phyloP scores from a whole-genome alignment of 345 rosid species.

The Eucalyptus brandiana region DNA sequence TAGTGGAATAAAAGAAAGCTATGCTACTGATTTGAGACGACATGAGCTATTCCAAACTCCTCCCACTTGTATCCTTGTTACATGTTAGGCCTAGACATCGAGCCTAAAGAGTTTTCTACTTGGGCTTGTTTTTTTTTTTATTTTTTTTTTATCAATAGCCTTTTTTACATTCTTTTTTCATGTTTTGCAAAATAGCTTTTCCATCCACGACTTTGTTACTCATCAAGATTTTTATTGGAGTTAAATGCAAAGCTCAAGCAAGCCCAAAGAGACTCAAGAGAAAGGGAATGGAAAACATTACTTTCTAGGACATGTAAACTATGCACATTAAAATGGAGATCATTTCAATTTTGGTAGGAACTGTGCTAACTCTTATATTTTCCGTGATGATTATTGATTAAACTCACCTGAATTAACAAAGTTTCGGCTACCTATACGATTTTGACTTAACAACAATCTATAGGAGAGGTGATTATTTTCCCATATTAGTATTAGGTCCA shows the following conservation, averaged over 20 bases:
- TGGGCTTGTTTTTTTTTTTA: neutral
- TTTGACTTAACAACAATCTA: neutral
- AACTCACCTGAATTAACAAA: neutral
- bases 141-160: neutral
- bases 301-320: neutral
- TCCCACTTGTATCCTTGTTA: neutral
- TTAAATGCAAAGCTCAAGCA: neutral
- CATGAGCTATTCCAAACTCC: neutral
- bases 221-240: neutral
- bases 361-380: neutral
- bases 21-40: neutral
- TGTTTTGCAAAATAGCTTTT: neutral
- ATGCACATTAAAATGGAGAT: neutral
- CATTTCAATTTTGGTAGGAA: neutral
- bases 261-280: neutral
- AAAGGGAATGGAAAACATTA: neutral
- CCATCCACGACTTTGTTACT: neutral
- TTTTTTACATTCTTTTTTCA: neutral
- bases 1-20: neutral
- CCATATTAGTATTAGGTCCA: neutral
- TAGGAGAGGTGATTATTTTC: neutral
- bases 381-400: fast-evolving
- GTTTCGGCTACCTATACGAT: fast-evolving
- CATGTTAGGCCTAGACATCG: neutral
- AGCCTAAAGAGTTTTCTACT: neutral